Base-by-base conservation (phyloP, 1,284 basidiomycete species). In the Pascua guehoae region DNA sequence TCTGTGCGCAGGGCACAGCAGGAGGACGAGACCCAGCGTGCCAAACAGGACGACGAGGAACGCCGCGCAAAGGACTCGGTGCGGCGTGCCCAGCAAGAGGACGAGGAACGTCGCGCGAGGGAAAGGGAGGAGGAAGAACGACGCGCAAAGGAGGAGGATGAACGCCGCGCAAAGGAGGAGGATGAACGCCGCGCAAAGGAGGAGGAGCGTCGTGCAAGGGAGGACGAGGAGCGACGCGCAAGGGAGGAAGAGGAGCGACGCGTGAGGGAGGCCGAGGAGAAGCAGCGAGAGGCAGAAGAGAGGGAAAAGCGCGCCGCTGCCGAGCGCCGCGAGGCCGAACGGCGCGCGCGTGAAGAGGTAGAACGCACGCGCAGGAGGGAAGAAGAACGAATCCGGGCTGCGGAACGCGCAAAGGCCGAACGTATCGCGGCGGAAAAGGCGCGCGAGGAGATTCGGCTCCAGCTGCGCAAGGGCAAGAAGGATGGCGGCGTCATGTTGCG, bases 401-500 rank as follows among this genome's bases (percentile, higher is more conserved):
- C 43, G 14, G 36, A 44, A 36, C 39, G 49, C 32, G 42, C 18
- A 10, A 49, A 49, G 16, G 44, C 14, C 5, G 51, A 50, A 37
- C 48, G 52, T 8, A 8, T 37, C 12, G 40, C 18, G 16, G 32
- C n/a, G 3, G 53, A 49, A 36, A 38, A 46, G 18, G 62, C 52
- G 17, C 51, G 45, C 15, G 45, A 59, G 44, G 62, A 56, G 47
- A 61, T 61, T 38, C 47, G 52, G 24, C 18, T 44, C 32, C 52
- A 55, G 40, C 47, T 53, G 1, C 47, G 51, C 24, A 47, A 44
- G n/a, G 61, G 62, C 45, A 57, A 60, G 48, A 15, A 40, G 2
- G 59, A 61, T 4, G 74, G 72, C 8, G 65, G 67, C 5, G 50
- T 72, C 42, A 73, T 75, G 74, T 60, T 75, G 12, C 59, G 63